These are phyloP conservation scores for Capronia americana DNA, from an alignment of 2,329 filamentous ascomycete genomes.

Conservation along the genomic window DNA sequence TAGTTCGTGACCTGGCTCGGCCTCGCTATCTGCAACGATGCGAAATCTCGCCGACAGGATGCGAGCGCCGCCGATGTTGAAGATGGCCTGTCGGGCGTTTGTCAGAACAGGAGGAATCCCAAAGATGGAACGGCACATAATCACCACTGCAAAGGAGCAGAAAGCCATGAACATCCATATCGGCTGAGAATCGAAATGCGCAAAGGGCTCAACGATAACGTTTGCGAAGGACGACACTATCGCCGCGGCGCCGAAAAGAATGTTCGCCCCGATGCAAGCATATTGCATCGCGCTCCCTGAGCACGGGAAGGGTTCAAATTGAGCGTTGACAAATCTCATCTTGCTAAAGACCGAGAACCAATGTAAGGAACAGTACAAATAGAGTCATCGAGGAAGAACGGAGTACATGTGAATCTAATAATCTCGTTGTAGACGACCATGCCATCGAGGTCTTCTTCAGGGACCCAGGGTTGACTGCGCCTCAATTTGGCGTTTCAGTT, in stretches of 20 bases:
- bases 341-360: not conserved
- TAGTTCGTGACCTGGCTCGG: conserved; percentile 8
- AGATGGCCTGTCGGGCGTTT: not conserved
- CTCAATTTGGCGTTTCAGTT: not conserved
- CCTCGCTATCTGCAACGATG: conserved; percentile 7
- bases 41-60: conserved; percentile 1
- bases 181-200: conserved; percentile 10
- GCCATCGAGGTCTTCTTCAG: not conserved
- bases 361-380: not conserved
- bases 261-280: conserved; percentile 1
- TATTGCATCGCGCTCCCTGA: not conserved
- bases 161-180: conserved; percentile 9
- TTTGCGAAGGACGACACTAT: conserved; percentile 6
- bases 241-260: not conserved
- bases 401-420: too few relatives aligned
- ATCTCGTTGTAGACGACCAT: not conserved
- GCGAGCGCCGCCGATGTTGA: not conserved
- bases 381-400: not conserved
- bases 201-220: not conserved
- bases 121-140: not conserved
- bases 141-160: conserved; percentile 5
- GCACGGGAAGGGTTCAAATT: conserved; percentile 6
- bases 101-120: not conserved
- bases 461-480: not conserved
- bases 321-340: not conserved